These are phyloP conservation scores for Endothia cerciana DNA, from an alignment of 2,329 filamentous ascomycete genomes.

Conservation along the genomic window DNA sequence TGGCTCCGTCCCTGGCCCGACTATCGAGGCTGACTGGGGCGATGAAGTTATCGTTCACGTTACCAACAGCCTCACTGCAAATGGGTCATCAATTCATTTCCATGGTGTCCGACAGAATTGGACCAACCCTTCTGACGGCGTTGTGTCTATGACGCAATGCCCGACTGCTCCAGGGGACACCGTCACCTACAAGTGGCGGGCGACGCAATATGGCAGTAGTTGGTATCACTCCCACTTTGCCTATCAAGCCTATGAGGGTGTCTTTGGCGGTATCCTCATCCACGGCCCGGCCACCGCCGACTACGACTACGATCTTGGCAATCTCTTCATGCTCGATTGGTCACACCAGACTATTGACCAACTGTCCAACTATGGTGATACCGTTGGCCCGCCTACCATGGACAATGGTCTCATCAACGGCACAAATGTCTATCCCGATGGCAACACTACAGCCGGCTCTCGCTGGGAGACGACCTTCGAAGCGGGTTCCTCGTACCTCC, in stretches of 20 bases:
- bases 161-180: conserved; percentile 53
- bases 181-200: conserved; percentile 60
- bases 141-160: conserved; percentile 47
- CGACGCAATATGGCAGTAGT: conserved; percentile 54
- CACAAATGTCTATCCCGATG: conserved; percentile 32
- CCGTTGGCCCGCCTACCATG: conserved; percentile 37
- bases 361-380: conserved; percentile 33
- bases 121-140: conserved; percentile 47
- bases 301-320: conserved; percentile 67
- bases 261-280: conserved; percentile 64
- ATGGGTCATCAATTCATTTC: conserved; percentile 45
- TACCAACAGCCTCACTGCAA: conserved; percentile 39
- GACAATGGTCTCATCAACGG: conserved; percentile 32
- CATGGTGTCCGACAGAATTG: conserved; percentile 43
- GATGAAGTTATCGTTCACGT: conserved; percentile 41
- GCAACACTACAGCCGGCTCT: conserved; percentile 34
- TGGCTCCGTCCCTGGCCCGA: conserved; percentile 44
- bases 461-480: conserved; percentile 36
- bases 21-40: conserved; percentile 39
- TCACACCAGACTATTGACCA: conserved; percentile 46
- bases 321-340: conserved; percentile 63
- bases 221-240: conserved; percentile 67
- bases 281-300: conserved; percentile 61
- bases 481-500: conserved; percentile 45
- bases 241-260: conserved; percentile 51